Base-by-base conservation (phyloP, 108 stramenopile genomes). In the Cyclotella sp. region DNA sequence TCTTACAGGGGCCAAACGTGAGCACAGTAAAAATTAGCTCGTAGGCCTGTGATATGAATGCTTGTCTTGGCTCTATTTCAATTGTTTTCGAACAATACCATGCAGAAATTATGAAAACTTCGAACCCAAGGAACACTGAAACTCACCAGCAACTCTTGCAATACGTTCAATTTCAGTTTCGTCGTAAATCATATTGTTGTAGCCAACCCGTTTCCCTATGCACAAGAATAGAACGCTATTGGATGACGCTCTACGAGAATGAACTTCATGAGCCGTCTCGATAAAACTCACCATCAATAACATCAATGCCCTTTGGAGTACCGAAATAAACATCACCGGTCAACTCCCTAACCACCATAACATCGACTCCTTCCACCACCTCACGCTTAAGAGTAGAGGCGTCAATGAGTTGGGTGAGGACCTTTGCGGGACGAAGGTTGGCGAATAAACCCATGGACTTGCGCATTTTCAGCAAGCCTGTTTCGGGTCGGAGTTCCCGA, bases 281-380 rank as follows among this genome's bases (percentile, higher is more conserved):
- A 5, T 34, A 13, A 27, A 44, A 87, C 90, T 73, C 60, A 84
- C 93, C 95, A 76, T 94, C 89, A 43, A 92, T 77, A 45, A 85
- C 86, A 69, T 97, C 97, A 75, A 96, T 98, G 52, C 97, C 97
- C 91, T 98, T 98, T 62, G 98, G 98, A 55, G 89, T 95, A 55
- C 98, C 98, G 78, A 99, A 99, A 84, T 99, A 99, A n/a, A 99
- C 97, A 89, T 99, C 98, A 14, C 98, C 98, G 15, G 97, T 97
- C 73, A 99, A 84, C 75, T 99, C 98, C 62, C 98, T 90, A 12
- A 99, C 98, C 51, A 96, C 93, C 97, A 99, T 98, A 59, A 99
- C 92, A 89, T 99, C 98, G 40, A 98, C 97, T 18, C 93, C 97
- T 75, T 97, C 96, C n/a, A 99, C 91, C 71, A 99, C 87, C 83